Evolutionary conservation across 441 rosid genomes (phyloP).

Genomic region (Erysimum cheiri): DNA sequence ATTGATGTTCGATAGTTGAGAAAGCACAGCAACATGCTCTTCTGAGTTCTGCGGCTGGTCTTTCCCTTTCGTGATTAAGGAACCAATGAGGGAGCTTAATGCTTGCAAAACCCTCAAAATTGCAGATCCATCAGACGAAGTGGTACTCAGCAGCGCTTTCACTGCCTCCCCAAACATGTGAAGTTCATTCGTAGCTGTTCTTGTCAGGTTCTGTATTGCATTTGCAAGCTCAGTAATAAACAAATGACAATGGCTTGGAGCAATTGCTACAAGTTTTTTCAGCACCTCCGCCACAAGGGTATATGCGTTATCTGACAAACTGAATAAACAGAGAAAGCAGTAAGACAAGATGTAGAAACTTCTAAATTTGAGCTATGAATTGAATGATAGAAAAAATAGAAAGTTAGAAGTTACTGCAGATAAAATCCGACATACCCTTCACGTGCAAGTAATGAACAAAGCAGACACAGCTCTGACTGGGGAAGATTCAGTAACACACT

Average conservation of each 20-base stretch:
- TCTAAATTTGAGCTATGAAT: neutral
- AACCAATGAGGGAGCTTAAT: slow-evolving; percentile 77
- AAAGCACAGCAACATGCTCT: slow-evolving; percentile 65
- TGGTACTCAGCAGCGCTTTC: slow-evolving; percentile 76
- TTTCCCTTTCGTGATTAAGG: slow-evolving; percentile 66
- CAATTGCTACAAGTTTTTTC: slow-evolving; percentile 85
- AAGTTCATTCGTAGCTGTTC: slow-evolving; percentile 87
- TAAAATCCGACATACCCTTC: slow-evolving; percentile 76
- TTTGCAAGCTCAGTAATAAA: slow-evolving; percentile 85
- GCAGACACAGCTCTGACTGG: slow-evolving; percentile 78
- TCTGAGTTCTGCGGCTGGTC: slow-evolving; percentile 57
- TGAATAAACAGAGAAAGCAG: slow-evolving; percentile 44
- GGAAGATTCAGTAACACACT: slow-evolving; percentile 78
- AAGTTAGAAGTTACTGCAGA: neutral
- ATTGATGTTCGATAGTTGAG: slow-evolving; percentile 73
- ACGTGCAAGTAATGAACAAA: slow-evolving; percentile 94
- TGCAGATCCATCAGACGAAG: slow-evolving; percentile 93
- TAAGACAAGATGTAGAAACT: slow-evolving; percentile 11
- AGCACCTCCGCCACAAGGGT: slow-evolving; percentile 90
- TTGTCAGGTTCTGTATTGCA: slow-evolving; percentile 76
- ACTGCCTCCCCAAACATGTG: slow-evolving; percentile 82
- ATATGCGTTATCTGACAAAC: slow-evolving; percentile 96
- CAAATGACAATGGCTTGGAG: slow-evolving; percentile 82
- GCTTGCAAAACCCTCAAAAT: slow-evolving; percentile 93
- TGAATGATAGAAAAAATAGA: neutral